phyloP scores from a whole-genome alignment of 2,329 filamentous ascomycete species.

The Orbilia oligospora region DNA sequence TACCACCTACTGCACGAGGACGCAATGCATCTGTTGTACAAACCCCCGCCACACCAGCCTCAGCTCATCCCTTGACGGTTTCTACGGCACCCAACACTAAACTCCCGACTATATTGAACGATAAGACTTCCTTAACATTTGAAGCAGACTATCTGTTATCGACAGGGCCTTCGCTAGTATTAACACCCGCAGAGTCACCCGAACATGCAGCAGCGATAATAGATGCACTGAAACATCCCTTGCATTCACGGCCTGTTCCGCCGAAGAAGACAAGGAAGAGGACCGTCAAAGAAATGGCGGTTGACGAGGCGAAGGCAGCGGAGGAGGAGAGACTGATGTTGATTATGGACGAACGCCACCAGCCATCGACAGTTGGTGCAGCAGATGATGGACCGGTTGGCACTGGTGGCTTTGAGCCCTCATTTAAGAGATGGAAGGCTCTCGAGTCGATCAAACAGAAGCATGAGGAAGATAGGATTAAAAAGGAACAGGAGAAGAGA shows the following conservation, averaged over 20 bases:
- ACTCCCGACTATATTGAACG: slow-evolving; percentile 80
- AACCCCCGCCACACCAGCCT: slow-evolving; percentile 67
- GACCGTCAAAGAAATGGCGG: slow-evolving; percentile 93
- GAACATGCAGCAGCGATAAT: slow-evolving; percentile 81
- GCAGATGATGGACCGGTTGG: slow-evolving; percentile 81
- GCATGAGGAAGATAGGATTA: slow-evolving; percentile 76
- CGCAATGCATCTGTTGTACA: slow-evolving; percentile 74
- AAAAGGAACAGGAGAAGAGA: slow-evolving; percentile 74
- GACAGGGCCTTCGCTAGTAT: slow-evolving; percentile 80
- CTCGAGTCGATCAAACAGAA: slow-evolving; percentile 86
- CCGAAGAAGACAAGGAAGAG: slow-evolving; percentile 91
- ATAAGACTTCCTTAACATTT: slow-evolving; percentile 78
- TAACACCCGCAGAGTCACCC: slow-evolving; percentile 80
- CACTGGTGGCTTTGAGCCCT: slow-evolving; percentile 81
- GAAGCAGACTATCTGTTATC: slow-evolving; percentile 82
- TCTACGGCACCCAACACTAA: slow-evolving; percentile 74
- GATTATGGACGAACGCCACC: slow-evolving; percentile 85
- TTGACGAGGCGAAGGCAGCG: slow-evolving; percentile 91
- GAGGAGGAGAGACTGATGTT: slow-evolving; percentile 94
- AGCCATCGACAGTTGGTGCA: slow-evolving; percentile 71
- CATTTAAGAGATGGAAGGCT: slow-evolving; percentile 92
- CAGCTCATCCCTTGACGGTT: slow-evolving; percentile 67
- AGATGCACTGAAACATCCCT: slow-evolving; percentile 79
- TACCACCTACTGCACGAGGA: slow-evolving; percentile 69
- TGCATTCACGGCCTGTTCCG: slow-evolving; percentile 82